phyloP scores from a whole-genome alignment of 306 rosid genomes.

The Sophora flavescens region DNA sequence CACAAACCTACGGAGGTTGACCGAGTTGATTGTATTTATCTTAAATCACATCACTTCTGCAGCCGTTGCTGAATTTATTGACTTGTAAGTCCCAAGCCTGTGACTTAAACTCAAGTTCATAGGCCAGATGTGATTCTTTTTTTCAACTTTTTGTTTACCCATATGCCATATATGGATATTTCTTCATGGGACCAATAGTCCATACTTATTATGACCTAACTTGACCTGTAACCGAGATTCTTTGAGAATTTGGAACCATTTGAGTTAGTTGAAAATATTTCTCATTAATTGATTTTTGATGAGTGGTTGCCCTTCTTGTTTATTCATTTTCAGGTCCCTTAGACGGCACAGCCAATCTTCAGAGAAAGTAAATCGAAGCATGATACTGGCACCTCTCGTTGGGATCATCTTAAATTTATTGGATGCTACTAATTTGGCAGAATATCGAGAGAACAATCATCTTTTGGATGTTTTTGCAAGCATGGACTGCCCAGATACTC shows the following conservation, averaged over 20 bases:
- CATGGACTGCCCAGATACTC: constrained; percentile 87
- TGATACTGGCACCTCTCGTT: constrained; percentile 92
- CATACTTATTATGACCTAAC: constrained; percentile 15
- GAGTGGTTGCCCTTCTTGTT: constrained; percentile 1
- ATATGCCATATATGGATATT: constrained; percentile 3
- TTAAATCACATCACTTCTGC: constrained; percentile 83
- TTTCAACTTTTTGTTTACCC: not conserved
- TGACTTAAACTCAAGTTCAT: constrained; percentile 19
- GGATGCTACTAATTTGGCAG: constrained; percentile 71
- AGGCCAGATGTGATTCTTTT: not conserved
- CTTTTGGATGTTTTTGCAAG: constrained; percentile 85
- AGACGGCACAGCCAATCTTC: constrained; percentile 81
- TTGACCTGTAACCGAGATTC: constrained; percentile 4
- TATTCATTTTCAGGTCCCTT: constrained; percentile 64
- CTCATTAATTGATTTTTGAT: constrained; percentile 19
- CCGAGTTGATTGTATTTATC: constrained; percentile 90
- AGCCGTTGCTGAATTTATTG: constrained; percentile 87
- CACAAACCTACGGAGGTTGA: constrained; percentile 90
- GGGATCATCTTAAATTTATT: constrained; percentile 88
- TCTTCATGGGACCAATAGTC: constrained; percentile 1
- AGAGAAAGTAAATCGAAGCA: constrained; percentile 89
- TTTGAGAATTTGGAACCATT: constrained; percentile 35
- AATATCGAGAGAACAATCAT: constrained; percentile 69
- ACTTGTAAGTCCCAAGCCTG: constrained; percentile 73
- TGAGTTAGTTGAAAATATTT: constrained; percentile 18